Evolutionary conservation across 1,139 yeast species (phyloP), one percentile per base, ranked within the genome.

Genomic region (Candida albicans): DNA sequence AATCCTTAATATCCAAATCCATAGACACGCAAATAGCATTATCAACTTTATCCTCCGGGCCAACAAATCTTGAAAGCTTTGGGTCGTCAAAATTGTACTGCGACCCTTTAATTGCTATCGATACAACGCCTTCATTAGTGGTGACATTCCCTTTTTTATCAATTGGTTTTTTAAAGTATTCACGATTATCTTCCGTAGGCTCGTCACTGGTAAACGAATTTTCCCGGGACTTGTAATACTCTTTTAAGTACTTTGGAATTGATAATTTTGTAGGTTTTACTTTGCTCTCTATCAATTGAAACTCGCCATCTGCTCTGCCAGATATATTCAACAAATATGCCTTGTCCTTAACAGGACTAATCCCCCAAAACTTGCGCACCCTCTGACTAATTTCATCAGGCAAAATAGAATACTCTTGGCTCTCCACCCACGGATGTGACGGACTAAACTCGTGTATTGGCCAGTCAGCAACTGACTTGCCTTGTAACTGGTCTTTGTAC

Each of bases 371-470:
- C 24, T 51, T 47, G 35, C 59, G 59, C 1, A 85, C 82, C 18
- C 57, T 53, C 2, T 64, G 55, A 50, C 82, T 77, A 1, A 88
- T 67, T 7, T 57, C 61, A 53, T 83, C 72, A 0, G 96, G 95
- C 9, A 88, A 57, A 2, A 87, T 64, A 15, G 87, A 76, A 55
- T 68, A 73, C 29, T 71, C 57, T 54, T 84, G 78, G 46, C 70
- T 66, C 49, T 80, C 82, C n/a, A 40, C 40, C 80, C 86, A 84
- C 4, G 79, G 75, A 15, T 64, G 54, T 8, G 67, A 62, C 28
- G 68, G 61, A 29, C 67, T 64, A 45, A 49, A 73, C 1, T 68
- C 40, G 26, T 74, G 81, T 25, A 83, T 58, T 1, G 90, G 90
- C 79, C 84, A 84, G 0, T 81, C 70, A 43, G 75, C 71, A 0